Conservation (phyloP, 768 basidiomycete species). For the Termitomyces sp. region DNA sequence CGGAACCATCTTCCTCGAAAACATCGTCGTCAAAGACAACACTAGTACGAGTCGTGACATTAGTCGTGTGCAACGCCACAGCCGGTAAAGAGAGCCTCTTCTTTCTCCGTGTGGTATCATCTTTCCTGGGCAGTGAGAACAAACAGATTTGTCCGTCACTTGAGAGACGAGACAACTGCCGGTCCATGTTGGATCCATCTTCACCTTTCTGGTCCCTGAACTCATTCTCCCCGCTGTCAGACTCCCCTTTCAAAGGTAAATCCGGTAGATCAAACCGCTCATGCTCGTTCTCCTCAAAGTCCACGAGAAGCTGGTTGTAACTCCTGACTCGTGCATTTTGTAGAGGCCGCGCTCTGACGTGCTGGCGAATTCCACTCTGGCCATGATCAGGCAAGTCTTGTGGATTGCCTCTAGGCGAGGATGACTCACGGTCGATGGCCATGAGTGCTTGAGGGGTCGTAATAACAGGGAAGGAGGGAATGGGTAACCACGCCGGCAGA, state of each 20-base stretch:
- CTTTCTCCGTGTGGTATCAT: conserved; percentile 53
- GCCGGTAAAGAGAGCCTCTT: conserved; percentile 77
- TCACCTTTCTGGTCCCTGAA: background rate
- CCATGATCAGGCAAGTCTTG: conserved; percentile 8
- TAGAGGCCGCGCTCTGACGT: conserved; percentile 25
- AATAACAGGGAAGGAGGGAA: conserved; percentile 43
- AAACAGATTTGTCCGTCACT: conserved; percentile 16
- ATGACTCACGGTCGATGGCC: conserved; percentile 32
- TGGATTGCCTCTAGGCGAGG: conserved; percentile 11
- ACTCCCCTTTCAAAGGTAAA: conserved; percentile 13
- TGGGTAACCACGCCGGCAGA: conserved; percentile 51
- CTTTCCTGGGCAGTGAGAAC: conserved; percentile 31
- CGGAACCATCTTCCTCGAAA: conserved; percentile 14
- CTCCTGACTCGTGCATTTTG: conserved; percentile 48
- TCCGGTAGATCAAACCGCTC: conserved; percentile 11
- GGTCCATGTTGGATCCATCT: background rate
- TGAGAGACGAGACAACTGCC: conserved; percentile 1
- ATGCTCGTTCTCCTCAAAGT: conserved; percentile 40
- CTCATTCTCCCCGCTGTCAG: background rate
- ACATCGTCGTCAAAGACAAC: conserved; percentile 12
- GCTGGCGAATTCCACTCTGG: conserved; percentile 18
- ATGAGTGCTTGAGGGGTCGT: conserved; percentile 41
- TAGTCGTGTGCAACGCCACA: conserved; percentile 69
- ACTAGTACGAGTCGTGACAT: conserved; percentile 57
- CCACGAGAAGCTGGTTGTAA: conserved; percentile 62